phyloP scores from a whole-genome alignment of 768 basidiomycete species.

The Inosperma sp. region DNA sequence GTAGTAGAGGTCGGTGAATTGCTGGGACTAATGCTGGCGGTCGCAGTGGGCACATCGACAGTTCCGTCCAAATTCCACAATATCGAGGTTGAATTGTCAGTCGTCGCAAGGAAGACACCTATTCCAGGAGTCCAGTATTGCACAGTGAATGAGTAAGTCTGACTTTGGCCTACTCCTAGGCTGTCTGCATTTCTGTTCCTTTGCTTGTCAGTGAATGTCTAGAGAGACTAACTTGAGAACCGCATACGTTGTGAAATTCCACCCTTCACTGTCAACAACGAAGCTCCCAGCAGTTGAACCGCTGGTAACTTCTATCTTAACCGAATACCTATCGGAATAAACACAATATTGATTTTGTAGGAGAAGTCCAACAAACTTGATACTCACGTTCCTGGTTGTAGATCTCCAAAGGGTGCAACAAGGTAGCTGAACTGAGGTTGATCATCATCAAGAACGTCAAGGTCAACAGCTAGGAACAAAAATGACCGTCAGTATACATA shows the following conservation, averaged over 20 bases:
- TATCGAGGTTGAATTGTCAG: background rate
- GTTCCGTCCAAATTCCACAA: background rate
- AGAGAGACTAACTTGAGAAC: background rate
- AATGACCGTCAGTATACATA: too few relatives aligned
- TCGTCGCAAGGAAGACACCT: constrained; percentile 2
- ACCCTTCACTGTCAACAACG: constrained; percentile 8
- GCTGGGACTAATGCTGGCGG: too few relatives aligned
- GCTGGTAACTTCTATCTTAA: constrained; percentile 1
- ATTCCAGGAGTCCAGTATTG: constrained; percentile 9
- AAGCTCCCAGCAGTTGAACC: constrained; percentile 1
- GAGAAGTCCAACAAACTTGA: background rate
- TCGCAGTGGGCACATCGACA: constrained; percentile 9
- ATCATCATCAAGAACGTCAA: constrained; percentile 3
- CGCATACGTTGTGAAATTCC: constrained; percentile 1
- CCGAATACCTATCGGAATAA: constrained; percentile 1
- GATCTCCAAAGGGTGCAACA: constrained; percentile 9
- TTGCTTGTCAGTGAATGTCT: background rate
- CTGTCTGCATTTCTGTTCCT: background rate
- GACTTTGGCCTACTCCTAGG: background rate
- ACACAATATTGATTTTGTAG: background rate
- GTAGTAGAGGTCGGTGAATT: too few relatives aligned
- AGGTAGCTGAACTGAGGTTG: background rate
- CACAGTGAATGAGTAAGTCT: constrained; percentile 3
- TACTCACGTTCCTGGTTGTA: constrained; percentile 6
- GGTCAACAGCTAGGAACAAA: constrained; percentile 4